Base-by-base conservation (phyloP, 1,284 basidiomycete genomes). In the Stereum hirsutum region DNA sequence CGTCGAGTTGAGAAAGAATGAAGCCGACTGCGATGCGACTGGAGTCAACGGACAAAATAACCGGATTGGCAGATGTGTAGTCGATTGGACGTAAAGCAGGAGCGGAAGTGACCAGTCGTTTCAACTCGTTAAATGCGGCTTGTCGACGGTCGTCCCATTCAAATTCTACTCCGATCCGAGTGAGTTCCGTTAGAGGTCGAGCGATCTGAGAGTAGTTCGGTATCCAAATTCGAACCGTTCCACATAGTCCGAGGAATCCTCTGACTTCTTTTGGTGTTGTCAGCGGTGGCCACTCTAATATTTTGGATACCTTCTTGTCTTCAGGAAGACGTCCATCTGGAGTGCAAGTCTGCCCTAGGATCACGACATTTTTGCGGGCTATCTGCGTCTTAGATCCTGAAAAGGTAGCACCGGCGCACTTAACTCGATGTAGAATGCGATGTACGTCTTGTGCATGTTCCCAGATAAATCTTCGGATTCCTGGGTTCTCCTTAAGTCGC, bases 21-120 rank as follows among this genome's bases (percentile, higher is more conserved):
- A 55, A 63, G 0, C 68, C 63, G 0, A 61, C 56, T 2, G 59
- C 64, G 35, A 57, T 56, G 19, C 51, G 47, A 3, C 57, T 62
- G 0, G 63, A 54, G 49, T 69, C 60, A 3, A 62, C 59, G 1
- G 59, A 50, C 0, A 66, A 45, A 11, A 62, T 57, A 6, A 65
- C 54, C 0, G 49, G 47, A 2, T 38, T 34, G 8, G 54, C 36
- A 0, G 53, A 54, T 8, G 30, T 20, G 33, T 63, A 62, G 42
- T 65, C 54, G 30, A 66, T 56, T 7, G 54, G 56, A 15, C 45
- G 43, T 4, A 60, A 41, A n/a, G 55, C 57, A 3, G 52, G 45
- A 11, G 37, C 38, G 3, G 23, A 25, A 2, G 38, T 7, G 2
- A 26, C 23, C 4, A 39, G 21, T 26, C 17, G 8, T n/a, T 39